These are phyloP conservation scores for Mycosphaerella sp. DNA, from an alignment of 2,329 filamentous ascomycete species.

Conservation along the genomic window DNA sequence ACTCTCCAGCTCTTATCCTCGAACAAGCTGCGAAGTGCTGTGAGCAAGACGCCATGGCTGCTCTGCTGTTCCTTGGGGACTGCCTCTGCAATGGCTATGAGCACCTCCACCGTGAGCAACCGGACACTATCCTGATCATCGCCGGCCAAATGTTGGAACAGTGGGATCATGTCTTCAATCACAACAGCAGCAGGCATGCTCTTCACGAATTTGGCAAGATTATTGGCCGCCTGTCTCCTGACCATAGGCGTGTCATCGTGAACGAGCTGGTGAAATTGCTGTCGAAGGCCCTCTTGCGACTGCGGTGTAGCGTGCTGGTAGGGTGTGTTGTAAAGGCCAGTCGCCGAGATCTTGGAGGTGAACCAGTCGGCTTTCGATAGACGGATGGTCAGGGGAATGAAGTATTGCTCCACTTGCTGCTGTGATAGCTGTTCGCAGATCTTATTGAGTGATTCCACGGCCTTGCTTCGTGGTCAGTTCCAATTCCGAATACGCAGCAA, in stretches of 20 bases:
- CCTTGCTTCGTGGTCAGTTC: conserved; percentile 49
- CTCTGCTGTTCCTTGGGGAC: conserved; percentile 98
- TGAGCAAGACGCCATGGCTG: conserved; percentile 87
- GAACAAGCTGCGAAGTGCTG: conserved; percentile 84
- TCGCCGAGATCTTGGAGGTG: conserved; percentile 97
- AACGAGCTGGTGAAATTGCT: conserved; percentile 87
- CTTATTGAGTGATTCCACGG: conserved; percentile 98
- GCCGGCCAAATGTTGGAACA: conserved; percentile 92
- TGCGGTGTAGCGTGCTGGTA: conserved; percentile 84
- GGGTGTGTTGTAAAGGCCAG: conserved; percentile 86
- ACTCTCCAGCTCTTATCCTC: conserved; percentile 99
- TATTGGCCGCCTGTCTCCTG: conserved; percentile 89
- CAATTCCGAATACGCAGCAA: conserved; percentile 21
- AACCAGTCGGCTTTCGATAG: conserved; percentile 99
- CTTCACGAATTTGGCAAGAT: conserved; percentile 95
- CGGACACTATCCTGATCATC: conserved; percentile 98
- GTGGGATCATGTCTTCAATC: conserved; percentile 97
- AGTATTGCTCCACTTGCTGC: conserved; percentile 92
- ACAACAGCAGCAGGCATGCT: conserved; percentile 88
- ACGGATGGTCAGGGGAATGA: conserved; percentile 90
- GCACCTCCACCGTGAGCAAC: conserved; percentile 88
- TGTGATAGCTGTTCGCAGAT: conserved; percentile 89
- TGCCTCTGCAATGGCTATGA: conserved; percentile 93
- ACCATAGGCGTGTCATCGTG: conserved; percentile 99
- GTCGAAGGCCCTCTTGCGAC: conserved; percentile 85